Percentiles rank a stretch among this genome's conserved stretches.
Evolutionary conservation across 2,329 filamentous ascomycete genomes (phyloP).

Genomic region (Rutstroemia sp.): DNA sequence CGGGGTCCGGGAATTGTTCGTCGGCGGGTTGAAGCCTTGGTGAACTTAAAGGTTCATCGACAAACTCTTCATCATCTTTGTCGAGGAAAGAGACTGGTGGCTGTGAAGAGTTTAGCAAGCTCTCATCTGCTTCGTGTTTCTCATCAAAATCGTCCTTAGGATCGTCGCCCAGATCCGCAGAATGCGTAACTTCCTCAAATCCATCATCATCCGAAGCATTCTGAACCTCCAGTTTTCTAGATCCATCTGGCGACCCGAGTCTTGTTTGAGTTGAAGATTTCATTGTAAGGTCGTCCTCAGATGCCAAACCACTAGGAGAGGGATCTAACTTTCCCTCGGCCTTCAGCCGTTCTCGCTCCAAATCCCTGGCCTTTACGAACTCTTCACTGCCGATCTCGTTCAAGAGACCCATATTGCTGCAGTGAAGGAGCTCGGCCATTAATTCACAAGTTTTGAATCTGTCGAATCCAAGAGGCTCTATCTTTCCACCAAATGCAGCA

Average conservation of each 20-base stretch:
- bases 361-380: slow-evolving; percentile 71
- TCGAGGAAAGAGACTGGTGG: slow-evolving; percentile 39
- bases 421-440: slow-evolving; percentile 95
- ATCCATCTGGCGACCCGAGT: slow-evolving; percentile 51
- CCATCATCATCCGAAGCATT: slow-evolving; percentile 83
- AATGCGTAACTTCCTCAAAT: slow-evolving; percentile 78
- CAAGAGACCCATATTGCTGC: slow-evolving; percentile 95
- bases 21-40: slow-evolving; percentile 55
- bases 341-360: slow-evolving; percentile 72
- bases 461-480: slow-evolving; percentile 93
- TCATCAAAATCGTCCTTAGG: slow-evolving; percentile 63
- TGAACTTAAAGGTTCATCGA: slow-evolving; percentile 70
- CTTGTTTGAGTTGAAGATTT: slow-evolving; percentile 40
- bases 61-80: slow-evolving; percentile 65
- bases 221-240: slow-evolving; percentile 66
- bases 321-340: slow-evolving; percentile 62
- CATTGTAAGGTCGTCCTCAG: slow-evolving; percentile 58
- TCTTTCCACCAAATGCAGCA: slow-evolving; percentile 83
- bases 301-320: slow-evolving; percentile 34
- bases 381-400: slow-evolving; percentile 89
- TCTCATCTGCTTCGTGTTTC: slow-evolving; percentile 41
- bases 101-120: slow-evolving; percentile 35
- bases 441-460: slow-evolving; percentile 98
- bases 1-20: slow-evolving; percentile 42
- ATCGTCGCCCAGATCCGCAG: slow-evolving; percentile 65